Base-by-base conservation (phyloP, 257 asterid genomes). In the Thymus quinquecostatus region DNA sequence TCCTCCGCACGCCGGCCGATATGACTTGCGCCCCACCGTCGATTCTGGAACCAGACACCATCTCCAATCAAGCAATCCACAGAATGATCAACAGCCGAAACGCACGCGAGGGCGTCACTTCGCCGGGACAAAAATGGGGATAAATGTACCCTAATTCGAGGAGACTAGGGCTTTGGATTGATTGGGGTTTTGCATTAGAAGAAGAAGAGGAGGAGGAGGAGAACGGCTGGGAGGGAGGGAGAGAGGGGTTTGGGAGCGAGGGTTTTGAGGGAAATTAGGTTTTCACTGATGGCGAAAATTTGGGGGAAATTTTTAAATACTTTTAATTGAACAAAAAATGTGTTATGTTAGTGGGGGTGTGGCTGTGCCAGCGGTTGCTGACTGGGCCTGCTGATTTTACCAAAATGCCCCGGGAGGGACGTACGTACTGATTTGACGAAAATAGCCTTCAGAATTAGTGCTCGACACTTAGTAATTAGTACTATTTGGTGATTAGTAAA, bases 1-100 rank as follows among this genome's bases (percentile, higher is more conserved):
- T 91, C 59, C 82, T 84, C 71, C 92, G 75, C 50, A 94, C 92
- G n/a, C 95, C 95, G 29, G 92, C 90, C 60, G 99, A 82, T 27
- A 91, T 13, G 80, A 82, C 82, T 34, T 88, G 92, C 27, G 88
- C 61, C 64, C 87, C 96, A 69, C 92, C 92, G 51, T 91, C 97
- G 68, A 63, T 45, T 78, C 82, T 83, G 10, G 92, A 12, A 69
- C 85, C 88, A 32, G 92, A 80, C 8, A 89, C 90, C 97, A 93
- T 91, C 82, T 83, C 86, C 80, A 49, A 72, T 43, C 75, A 75
- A 45, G 72, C 75, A 61, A 75, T 50, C 63, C 28, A 56, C 12
- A 38, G 32, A 78, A 44, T 21, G 60, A 49, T 32, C 28, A 61
- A 71, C 70, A 55, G 60, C 34, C 59, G 50, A 8, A 64, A 57